These are phyloP conservation scores for Botrytis fabae DNA, from an alignment of 2,329 filamentous ascomycete genomes.

Conservation along the genomic window DNA sequence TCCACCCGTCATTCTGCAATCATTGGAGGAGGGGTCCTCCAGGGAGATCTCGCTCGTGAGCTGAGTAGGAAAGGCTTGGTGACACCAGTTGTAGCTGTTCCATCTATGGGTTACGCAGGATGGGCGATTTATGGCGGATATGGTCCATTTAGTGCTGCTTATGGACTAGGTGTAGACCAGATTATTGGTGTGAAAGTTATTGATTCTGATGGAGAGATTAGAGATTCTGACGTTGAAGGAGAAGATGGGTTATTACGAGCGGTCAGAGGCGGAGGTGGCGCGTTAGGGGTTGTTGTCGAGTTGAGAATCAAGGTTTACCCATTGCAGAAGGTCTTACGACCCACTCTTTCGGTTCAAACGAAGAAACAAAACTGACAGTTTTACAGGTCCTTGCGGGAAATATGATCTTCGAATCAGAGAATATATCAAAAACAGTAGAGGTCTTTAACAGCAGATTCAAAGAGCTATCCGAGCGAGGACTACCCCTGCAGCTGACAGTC, in stretches of 20 bases:
- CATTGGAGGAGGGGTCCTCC: constrained; percentile 44
- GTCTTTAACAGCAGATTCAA: constrained; percentile 36
- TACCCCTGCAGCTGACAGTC: constrained; percentile 30
- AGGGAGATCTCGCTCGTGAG: constrained; percentile 35
- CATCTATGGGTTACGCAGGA: constrained; percentile 41
- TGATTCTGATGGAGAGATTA: constrained; percentile 42
- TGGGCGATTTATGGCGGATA: constrained; percentile 44
- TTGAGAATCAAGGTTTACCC: constrained; percentile 45
- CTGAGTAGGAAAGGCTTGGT: constrained; percentile 40
- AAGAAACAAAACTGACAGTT: background rate
- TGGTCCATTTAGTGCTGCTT: constrained; percentile 39
- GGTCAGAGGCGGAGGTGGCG: constrained; percentile 45
- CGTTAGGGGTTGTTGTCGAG: constrained; percentile 46
- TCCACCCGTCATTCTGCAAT: constrained; percentile 37
- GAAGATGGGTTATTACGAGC: constrained; percentile 40
- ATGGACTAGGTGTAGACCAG: constrained; percentile 44
- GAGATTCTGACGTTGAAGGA: constrained; percentile 42
- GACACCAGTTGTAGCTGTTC: constrained; percentile 36
- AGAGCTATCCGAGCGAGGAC: constrained; percentile 30
- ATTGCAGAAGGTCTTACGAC: constrained; percentile 34
- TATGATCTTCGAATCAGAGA: constrained; percentile 41
- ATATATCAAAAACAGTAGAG: constrained; percentile 36
- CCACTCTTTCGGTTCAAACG: background rate
- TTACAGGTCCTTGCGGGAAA: constrained; percentile 37
- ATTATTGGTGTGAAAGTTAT: constrained; percentile 45